Base-by-base conservation (phyloP, 768 basidiomycete species). In the Kwoniella dejecticola region DNA sequence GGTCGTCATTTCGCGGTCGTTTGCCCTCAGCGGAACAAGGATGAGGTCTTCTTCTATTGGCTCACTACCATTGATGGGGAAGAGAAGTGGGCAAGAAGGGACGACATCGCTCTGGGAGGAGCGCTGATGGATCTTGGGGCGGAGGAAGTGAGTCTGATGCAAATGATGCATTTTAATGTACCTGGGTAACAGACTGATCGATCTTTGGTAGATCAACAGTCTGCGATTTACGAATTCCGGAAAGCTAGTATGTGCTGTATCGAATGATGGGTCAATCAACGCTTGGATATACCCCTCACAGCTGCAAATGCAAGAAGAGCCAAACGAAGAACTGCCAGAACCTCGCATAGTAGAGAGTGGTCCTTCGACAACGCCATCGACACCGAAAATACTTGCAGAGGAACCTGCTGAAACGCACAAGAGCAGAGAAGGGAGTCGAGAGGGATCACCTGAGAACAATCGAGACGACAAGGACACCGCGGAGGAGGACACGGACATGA, bases 31-130 rank as follows among this genome's bases (percentile, higher is more conserved):
- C 30, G 31, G 27, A 46, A 36, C 6, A 53, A 63, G n/a, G 73
- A 75, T 38, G 73, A 75, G 59, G 73, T 70, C n/a, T 68, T 62
- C 52, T 75, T 75, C 63, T 75, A 58, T 54, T 61, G 62, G 33
- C 52, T 49, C 40, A 57, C 40, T 27, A 44, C 52, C 1, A n/a
- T 21, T 6, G 30, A 55, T 12, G 70, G 63, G 3, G 64, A 66
- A 33, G 62, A 63, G 30, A 55, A 62, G 30, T 78, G 71, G 65
- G 63, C 50, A 33, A 64, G 44, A 30, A 52, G 71, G 52, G 64
- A 70, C 10, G 73, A 75, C 63, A 50, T 72, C 23, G 62, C 53
- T 12, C 48, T 75, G 30, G 70, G 73, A 6, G 70, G 68, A 12
- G 50, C 67, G 3, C 21, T 33, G 29, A 55, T 56, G 7, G 70